A percentile compares a stretch with the other conserved stretches of the same genome.
These are phyloP conservation scores for Solanum chiquidenum DNA, from an alignment of 257 asterid genomes.

Conservation along the genomic window DNA sequence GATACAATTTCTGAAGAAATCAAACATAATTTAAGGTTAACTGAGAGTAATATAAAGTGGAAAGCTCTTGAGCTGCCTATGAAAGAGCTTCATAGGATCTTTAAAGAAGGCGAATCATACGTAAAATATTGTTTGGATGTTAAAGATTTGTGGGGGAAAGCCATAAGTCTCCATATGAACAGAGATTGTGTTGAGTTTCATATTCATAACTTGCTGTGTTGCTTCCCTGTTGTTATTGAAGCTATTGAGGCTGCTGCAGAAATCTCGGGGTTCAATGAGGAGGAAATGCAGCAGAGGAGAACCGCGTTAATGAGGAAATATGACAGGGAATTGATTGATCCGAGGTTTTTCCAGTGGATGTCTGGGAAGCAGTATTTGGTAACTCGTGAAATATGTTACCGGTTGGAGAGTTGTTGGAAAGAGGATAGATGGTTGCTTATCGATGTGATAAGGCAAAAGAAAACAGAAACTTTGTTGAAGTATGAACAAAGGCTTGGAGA, in stretches of 20 bases:
- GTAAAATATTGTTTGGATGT: constrained; percentile 47
- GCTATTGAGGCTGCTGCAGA: constrained; percentile 87
- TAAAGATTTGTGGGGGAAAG: constrained; percentile 80
- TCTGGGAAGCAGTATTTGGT: constrained; percentile 20
- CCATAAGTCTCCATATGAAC: constrained; percentile 55
- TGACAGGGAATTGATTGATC: constrained; percentile 32
- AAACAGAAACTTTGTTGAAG: constrained; percentile 15
- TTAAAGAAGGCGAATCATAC: constrained; percentile 61
- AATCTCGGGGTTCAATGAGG: constrained; percentile 51
- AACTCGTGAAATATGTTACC: constrained; percentile 9
- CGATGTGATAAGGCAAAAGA: constrained; percentile 2
- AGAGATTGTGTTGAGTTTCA: constrained; percentile 60
- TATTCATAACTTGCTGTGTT: constrained; percentile 59
- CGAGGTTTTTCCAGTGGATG: constrained; percentile 18
- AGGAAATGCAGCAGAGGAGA: constrained; percentile 52
- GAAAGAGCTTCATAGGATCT: constrained; percentile 58
- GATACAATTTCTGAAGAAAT: constrained; percentile 58
- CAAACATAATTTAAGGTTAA: constrained; percentile 44
- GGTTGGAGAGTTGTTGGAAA: constrained; percentile 9
- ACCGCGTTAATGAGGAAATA: constrained; percentile 38
- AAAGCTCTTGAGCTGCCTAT: constrained; percentile 65
- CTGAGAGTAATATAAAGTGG: constrained; percentile 64
- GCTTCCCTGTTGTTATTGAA: constrained; percentile 71
- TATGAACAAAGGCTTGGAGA: constrained; percentile 40
- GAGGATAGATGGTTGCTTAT: constrained; percentile 21